Percentiles rank a stretch among this genome's conserved stretches.
Evolutionary conservation across 306 rosid genomes (phyloP).

Genomic region (Dryas octopetala): DNA sequence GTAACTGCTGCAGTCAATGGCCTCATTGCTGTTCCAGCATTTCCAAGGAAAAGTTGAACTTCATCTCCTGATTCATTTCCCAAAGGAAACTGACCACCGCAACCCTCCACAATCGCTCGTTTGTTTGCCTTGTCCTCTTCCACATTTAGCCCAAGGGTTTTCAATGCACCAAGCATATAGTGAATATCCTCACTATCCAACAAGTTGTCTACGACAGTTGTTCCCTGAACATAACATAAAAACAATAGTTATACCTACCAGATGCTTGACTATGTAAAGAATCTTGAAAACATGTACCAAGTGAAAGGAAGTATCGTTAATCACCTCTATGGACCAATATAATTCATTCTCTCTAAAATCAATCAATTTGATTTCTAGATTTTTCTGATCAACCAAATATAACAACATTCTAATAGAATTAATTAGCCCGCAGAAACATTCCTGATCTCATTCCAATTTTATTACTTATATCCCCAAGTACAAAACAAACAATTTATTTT

Average conservation of each 20-base stretch:
- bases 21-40: conserved; percentile 99
- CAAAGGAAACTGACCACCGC: conserved; percentile 83
- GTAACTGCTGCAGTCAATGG: conserved; percentile 93
- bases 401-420: neutral
- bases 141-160: conserved; percentile 72
- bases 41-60: conserved; percentile 90
- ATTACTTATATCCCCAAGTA: neutral
- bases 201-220: conserved; percentile 94
- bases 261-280: neutral
- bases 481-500: neutral
- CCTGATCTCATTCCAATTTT: neutral
- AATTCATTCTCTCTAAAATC: neutral
- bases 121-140: conserved; percentile 74
- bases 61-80: conserved; percentile 61
- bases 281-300: neutral
- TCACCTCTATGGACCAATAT: neutral
- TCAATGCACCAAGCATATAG: conserved; percentile 94
- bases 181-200: conserved; percentile 85
- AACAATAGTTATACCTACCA: conserved; percentile 3
- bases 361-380: neutral
- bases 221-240: conserved; percentile 60
- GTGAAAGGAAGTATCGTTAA: conserved; percentile 2
- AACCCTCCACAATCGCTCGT: conserved; percentile 84
- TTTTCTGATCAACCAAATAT: conserved; percentile 1
- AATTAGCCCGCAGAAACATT: neutral